Evolutionary conservation across 2,329 filamentous ascomycete species (phyloP), one percentile per base, ranked within the genome.

Genomic region (Aspergillus sp.): DNA sequence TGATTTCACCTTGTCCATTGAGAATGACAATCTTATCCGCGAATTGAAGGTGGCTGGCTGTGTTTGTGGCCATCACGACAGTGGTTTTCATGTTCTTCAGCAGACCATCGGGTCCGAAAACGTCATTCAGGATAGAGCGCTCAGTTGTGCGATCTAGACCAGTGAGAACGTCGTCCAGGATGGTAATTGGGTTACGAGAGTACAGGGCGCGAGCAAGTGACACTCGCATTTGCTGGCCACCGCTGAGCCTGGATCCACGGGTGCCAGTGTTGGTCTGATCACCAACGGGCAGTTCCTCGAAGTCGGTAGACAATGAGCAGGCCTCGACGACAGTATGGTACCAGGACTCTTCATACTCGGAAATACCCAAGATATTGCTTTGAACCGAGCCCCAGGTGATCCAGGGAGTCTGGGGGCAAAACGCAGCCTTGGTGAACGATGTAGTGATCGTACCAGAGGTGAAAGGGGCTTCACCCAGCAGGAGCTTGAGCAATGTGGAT

Each of bases 151-250:
- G 61, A 52, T 78, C 75, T 5, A 78, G 65, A 3, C 74, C 74
- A 48, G 70, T 75, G n/a, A 78, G 66, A 19, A 72, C 69, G 51
- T 78, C 74, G 51, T 78, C 75, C 8, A 78, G 63, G 19, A 78
- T 19, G 19, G 19, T 19, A 19, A 19, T 19, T 1, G 19, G 19
- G 19, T 19, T 19, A 19, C 19, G 19, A 19, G 19, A 19, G 19
- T 19, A 19, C 19, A 19, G 19, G 19, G 19, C 19, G 19, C 19
- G 19, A 19, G 19, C 19, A 19, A 19, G 2, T 19, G 19, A 19
- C 52, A 77, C 70, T 43, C 75, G 68, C 50, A 77, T 73, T 49
- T 70, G 75, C 51, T 78, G 75, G 4, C 75, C 75, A 29, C 74
- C 74, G 56, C 74, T 77, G 32, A 78, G 64, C 27, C 71, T 66